phyloP scores from a whole-genome alignment of 805 yeast genomes.

The Ogataea polymorpha region DNA sequence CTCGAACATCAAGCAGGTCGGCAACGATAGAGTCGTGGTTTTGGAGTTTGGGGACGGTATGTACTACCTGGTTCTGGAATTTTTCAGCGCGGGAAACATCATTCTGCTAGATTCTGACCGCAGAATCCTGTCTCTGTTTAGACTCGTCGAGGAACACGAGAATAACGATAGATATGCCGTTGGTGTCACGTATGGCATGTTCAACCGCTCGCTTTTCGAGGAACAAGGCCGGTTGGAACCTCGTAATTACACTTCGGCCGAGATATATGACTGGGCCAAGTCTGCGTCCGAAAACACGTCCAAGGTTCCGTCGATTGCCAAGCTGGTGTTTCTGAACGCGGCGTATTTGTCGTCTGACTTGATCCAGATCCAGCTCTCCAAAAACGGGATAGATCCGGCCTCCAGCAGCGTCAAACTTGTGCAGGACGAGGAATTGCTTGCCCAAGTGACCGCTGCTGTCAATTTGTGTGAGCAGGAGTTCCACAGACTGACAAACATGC shows the following conservation, averaged over 20 bases:
- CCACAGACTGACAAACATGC: constrained; percentile 32
- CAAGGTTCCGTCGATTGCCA: constrained; percentile 62
- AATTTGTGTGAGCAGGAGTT: constrained; percentile 46
- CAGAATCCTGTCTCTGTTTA: constrained; percentile 69
- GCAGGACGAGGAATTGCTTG: constrained; percentile 29
- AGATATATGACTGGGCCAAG: constrained; percentile 40
- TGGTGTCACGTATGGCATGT: constrained; percentile 65
- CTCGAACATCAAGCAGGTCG: constrained; percentile 68
- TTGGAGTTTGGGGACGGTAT: constrained; percentile 81
- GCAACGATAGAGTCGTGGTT: constrained; percentile 79
- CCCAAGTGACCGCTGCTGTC: constrained; percentile 41
- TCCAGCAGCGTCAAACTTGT: constrained; percentile 32
- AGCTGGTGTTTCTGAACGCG: constrained; percentile 61
- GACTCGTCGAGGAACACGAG: constrained; percentile 73
- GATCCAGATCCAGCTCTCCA: constrained; percentile 54
- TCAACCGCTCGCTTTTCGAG: constrained; percentile 50
- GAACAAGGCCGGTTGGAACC: constrained; percentile 5
- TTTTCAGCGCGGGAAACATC: constrained; percentile 93
- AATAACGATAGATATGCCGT: constrained; percentile 66
- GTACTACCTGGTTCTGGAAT: constrained; percentile 77
- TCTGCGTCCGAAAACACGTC: constrained; percentile 36
- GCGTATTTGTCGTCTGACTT: constrained; percentile 79
- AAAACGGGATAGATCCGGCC: constrained; percentile 41
- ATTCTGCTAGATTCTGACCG: constrained; percentile 66
- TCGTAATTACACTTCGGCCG: constrained; percentile 29